These are phyloP conservation scores for Metarhizium sp. DNA, from an alignment of 2,329 filamentous ascomycete genomes.

Conservation along the genomic window DNA sequence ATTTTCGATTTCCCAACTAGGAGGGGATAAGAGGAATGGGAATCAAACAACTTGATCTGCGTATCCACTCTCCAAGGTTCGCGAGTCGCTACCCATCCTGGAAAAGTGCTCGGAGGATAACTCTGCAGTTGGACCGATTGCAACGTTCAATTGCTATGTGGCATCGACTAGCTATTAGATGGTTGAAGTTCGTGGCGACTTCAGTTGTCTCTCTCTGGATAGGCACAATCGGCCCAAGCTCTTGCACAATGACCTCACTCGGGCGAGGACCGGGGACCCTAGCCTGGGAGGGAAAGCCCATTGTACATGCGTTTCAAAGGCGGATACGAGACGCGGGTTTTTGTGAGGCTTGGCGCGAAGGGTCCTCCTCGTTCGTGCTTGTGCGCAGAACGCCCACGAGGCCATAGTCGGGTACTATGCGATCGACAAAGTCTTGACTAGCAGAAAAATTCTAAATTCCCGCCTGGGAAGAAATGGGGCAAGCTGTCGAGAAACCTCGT, in stretches of 20 bases:
- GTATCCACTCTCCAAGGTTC: neutral
- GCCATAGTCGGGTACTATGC: neutral
- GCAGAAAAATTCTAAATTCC: neutral
- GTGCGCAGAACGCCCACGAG: neutral
- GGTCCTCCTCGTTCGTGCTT: neutral
- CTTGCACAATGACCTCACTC: neutral
- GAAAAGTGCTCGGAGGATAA: neutral
- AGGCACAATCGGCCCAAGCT: neutral
- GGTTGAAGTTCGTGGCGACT: neutral
- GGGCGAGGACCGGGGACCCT: neutral
- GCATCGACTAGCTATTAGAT: neutral
- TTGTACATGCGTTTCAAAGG: neutral
- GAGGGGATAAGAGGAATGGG: neutral
- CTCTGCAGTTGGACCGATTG: neutral
- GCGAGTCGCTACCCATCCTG: neutral
- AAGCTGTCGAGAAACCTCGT: neutral
- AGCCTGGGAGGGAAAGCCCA: neutral
- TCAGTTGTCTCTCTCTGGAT: neutral
- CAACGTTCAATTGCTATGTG: neutral
- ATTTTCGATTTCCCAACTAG: neutral
- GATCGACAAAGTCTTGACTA: neutral
- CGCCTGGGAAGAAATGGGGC: neutral
- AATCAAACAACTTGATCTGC: neutral
- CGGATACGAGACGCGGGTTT: neutral
- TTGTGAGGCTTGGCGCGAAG: neutral